Conservation (phyloP, 768 basidiomycete species). For the Agaricus blazei region DNA sequence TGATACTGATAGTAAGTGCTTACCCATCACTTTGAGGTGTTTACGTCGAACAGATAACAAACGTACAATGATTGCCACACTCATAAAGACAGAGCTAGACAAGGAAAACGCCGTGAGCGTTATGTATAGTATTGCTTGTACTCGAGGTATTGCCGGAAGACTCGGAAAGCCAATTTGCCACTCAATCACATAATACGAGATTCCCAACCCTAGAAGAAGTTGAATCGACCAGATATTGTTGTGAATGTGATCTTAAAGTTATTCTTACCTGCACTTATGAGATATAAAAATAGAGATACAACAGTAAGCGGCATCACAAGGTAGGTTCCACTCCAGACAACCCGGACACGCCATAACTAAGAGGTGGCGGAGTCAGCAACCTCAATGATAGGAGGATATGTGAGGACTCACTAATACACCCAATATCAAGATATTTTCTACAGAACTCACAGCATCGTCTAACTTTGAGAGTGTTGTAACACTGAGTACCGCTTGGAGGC, state of each 20-base stretch:
- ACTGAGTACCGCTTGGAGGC: not conserved
- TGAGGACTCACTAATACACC: not conserved
- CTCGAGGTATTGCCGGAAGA: no score
- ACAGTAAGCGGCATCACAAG: not conserved
- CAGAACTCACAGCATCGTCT: not conserved
- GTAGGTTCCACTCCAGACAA: not conserved
- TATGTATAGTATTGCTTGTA: no score
- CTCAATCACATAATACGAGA: no score
- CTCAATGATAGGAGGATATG: no score
- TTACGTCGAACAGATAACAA: not conserved
- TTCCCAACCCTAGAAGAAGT: no score
- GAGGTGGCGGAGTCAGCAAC: no score
- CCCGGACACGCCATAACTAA: not conserved
- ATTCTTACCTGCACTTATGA: not conserved
- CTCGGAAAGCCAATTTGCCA: no score
- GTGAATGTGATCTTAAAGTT: no score
- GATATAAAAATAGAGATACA: not conserved
- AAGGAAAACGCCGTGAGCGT: not conserved
- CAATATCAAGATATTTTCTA: not conserved
- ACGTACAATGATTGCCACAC: not conserved
- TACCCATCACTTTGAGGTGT: not conserved
- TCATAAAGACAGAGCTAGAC: not conserved
- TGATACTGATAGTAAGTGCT: not conserved
- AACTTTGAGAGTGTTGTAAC: not conserved
- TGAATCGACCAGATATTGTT: not conserved